A percentile compares a stretch with the other conserved stretches of the same genome.
Evolutionary conservation across 352 stramenopile genomes (phyloP).

Genomic region (Pythium aquatile): DNA sequence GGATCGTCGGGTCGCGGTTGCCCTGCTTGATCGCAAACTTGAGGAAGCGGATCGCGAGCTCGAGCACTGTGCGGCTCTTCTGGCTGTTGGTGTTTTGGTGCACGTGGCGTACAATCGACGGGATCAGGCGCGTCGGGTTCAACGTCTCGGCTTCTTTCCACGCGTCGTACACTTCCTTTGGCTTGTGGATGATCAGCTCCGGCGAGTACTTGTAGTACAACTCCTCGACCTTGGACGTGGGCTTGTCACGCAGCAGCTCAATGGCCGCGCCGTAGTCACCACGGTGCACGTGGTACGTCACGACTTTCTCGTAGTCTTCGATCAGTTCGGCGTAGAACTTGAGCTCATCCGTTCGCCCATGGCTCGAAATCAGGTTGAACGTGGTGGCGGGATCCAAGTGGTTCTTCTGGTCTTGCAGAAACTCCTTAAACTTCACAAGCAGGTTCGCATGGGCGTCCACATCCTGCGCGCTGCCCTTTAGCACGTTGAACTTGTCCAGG

Average conservation of each 20-base stretch:
- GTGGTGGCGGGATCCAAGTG: conserved; percentile 89
- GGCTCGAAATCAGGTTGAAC: conserved; percentile 89
- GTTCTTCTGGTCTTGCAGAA: conserved; percentile 87
- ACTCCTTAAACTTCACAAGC: conserved; percentile 91
- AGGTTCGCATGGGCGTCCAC: conserved; percentile 84
- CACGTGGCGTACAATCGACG: conserved; percentile 90
- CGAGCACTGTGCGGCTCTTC: conserved; percentile 70
- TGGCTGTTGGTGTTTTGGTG: conserved; percentile 68
- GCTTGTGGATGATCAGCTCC: conserved; percentile 90
- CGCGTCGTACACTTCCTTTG: conserved; percentile 88
- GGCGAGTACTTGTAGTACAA: conserved; percentile 95
- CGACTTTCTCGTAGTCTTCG: conserved; percentile 93
- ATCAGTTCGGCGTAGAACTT: conserved; percentile 93
- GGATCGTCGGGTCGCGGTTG: conserved; percentile 89
- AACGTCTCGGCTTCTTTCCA: conserved; percentile 90
- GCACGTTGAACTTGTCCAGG: conserved; percentile 88
- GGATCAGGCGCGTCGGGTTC: conserved; percentile 91
- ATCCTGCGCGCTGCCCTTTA: conserved; percentile 80
- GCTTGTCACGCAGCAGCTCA: conserved; percentile 83
- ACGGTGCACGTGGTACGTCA: conserved; percentile 91
- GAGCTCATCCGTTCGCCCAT: conserved; percentile 91
- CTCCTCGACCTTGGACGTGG: conserved; percentile 90
- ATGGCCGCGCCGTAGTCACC: conserved; percentile 89
- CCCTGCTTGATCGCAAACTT: conserved; percentile 93
- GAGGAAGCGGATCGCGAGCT: conserved; percentile 91